Percentiles rank a stretch among this genome's conserved stretches.
These are phyloP conservation scores for Pyrrhoderma noxium DNA, from an alignment of 1,284 basidiomycete species.

Conservation along the genomic window DNA sequence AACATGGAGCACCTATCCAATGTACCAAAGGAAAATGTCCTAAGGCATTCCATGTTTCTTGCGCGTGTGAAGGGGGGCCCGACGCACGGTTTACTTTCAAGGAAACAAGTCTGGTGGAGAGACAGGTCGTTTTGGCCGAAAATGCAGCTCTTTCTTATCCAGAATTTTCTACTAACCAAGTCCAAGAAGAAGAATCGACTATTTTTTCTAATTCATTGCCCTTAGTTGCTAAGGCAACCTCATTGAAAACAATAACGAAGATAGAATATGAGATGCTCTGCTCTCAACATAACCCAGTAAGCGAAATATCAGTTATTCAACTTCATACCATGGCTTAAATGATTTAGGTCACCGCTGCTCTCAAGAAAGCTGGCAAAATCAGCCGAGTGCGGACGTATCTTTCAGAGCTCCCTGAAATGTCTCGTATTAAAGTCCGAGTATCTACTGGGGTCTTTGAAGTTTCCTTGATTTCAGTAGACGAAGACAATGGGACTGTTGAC, in stretches of 20 bases:
- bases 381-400: conserved; percentile 61
- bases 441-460: conserved; percentile 78
- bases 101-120: conserved; percentile 63
- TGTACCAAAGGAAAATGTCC: conserved; percentile 92
- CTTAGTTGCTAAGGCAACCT: neutral
- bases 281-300: conserved; percentile 75
- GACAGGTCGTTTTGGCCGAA: conserved; percentile 64
- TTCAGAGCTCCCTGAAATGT: conserved; percentile 56
- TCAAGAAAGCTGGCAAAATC: conserved; percentile 62
- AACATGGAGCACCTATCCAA: conserved; percentile 87
- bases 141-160: no score
- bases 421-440: conserved; percentile 74
- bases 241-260: conserved; percentile 54
- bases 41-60: conserved; percentile 90
- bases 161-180: conserved; percentile 16
- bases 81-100: conserved; percentile 50
- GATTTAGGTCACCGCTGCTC: conserved; percentile 56
- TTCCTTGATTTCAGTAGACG: conserved; percentile 59
- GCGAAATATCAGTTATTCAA: conserved; percentile 26
- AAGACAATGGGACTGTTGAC: conserved; percentile 60
- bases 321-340: conserved; percentile 6
- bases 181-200: neutral
- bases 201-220: no score
- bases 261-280: conserved; percentile 69
- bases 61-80: conserved; percentile 56